Base-by-base conservation (phyloP, 768 basidiomycete species). In the Pleurotus sapidus region DNA sequence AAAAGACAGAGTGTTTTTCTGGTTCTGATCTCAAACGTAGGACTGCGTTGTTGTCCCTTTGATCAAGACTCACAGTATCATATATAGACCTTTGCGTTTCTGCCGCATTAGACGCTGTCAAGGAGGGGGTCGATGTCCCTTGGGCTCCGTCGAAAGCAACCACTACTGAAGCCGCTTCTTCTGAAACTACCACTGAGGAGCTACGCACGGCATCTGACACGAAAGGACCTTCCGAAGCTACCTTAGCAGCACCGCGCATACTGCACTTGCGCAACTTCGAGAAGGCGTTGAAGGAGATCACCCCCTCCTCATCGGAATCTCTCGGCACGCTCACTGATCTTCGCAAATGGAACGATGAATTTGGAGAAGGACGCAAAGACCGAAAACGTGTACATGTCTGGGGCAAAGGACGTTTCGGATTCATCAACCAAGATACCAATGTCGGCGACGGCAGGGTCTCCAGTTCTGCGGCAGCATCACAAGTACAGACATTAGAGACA, bases 1-100 rank as follows among this genome's bases (percentile, higher is more conserved):
- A 79, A 67, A 82, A 83, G 68, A 93, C 93, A 0, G 89, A 91
- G 55, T 84, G 82, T 53, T 98, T 94, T 70, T 98, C 95, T 57
- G 95, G 95, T 14, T 96, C 94, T 24, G 95, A 98, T 70, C 77
- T 98, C 58, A 97, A 96, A 71, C 93, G 95, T 96, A 58, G 67
- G 90, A 77, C 14, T 55, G 3, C n/a, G 24, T 4, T 25, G 23
- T 49, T 58, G 61, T 37, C 64, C 25, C 38, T 57, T 20, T 17
- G 37, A 11, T 34, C 30, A 34, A 34, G 30, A 34, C 46, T 58
- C 15, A 58, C 49, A 58, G 50, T 54, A n/a, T 46, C 51, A 6
- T 64, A 97, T 53, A 6, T 64, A 97, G 95, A 98, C 72, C 73
- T 97, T 18, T 95, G 94, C 68, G 95, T 98, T 24, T 87, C 91